Base-by-base conservation (phyloP, 139 green algal species). In the Limnomonas spitsbergensis region DNA sequence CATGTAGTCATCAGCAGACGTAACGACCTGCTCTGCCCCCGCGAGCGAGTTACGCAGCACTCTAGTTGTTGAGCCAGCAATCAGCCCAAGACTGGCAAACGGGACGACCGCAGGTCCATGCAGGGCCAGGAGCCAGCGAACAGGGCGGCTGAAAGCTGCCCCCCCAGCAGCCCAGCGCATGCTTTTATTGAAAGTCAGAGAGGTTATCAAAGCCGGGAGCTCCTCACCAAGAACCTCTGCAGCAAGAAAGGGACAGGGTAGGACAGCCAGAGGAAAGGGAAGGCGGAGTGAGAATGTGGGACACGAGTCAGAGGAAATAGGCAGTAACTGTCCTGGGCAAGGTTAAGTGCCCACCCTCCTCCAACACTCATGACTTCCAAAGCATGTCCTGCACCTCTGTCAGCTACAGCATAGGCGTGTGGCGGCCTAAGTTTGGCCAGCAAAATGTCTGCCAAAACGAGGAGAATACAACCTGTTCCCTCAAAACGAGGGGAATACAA, bases 71-170 rank as follows among this genome's bases (percentile, higher is more conserved):
- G 1, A 29, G 38, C 84, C 86, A 31, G 85, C 86, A 35, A 79
- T 75, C 71, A 94, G 82, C 14, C 80, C 83, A 6, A 77, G 89
- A 54, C 84, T 91, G 2, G 47, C 36, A 54, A 98, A 92, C 42
- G 92, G 90, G 61, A 99, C 67, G 52, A 88, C 75, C 0, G 40
- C 61, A 40, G 83, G 80, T 31, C 95, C 96, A 71, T 98, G 96
- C 82, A 98, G 73, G 1, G 93, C 95, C 56, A 99, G 78, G 71
- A 99, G 85, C 96, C 94, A 99, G 42, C 96, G 87, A 81, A 99
- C 54, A 0, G 96, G 96, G 1, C 96, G 89, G 38, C 84, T 94
- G 89, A 94, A 99, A 2, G 90, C 80, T 2, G 81, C 67, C 24
- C 85, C 85, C 31, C 78, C 75, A 2, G 70, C 47, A 56, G 83